A percentile compares a stretch with the other conserved stretches of the same genome.
phyloP scores from a whole-genome alignment of 352 stramenopile genomes.

The Pythium utonaiense region DNA sequence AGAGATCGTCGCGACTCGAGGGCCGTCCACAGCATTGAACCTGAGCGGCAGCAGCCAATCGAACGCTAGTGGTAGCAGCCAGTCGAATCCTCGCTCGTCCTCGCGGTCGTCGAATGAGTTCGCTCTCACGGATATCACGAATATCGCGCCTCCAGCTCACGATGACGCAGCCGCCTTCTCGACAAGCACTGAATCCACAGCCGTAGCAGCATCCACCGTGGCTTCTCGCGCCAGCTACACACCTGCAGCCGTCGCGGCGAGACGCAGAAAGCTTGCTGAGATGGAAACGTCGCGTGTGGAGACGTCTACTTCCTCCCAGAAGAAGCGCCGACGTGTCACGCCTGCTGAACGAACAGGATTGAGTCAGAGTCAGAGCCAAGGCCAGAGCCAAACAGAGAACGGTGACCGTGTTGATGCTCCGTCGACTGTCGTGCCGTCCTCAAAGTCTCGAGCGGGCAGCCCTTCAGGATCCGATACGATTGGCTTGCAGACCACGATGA shows the following conservation, averaged over 20 bases:
- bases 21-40: background rate
- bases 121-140: constrained; percentile 64
- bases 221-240: constrained; percentile 3
- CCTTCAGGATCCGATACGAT: constrained; percentile 6
- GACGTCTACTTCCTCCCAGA: background rate
- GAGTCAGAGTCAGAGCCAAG: constrained; percentile 9
- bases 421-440: background rate
- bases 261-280: constrained; percentile 11
- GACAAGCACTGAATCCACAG: background rate
- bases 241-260: constrained; percentile 18
- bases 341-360: background rate
- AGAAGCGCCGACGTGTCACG: background rate
- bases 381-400: background rate
- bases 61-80: constrained; percentile 9
- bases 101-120: constrained; percentile 20
- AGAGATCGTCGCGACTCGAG: constrained; percentile 2
- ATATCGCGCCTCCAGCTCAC: constrained; percentile 23
- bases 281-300: constrained; percentile 10
- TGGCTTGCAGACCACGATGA: constrained; percentile 27
- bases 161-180: background rate
- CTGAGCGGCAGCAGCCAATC: constrained; percentile 1
- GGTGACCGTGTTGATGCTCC: background rate
- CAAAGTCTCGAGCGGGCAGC: background rate
- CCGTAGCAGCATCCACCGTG: background rate
- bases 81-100: constrained; percentile 13